A percentile compares a stretch with the other conserved stretches of the same genome.
phyloP scores from a whole-genome alignment of 176 grass and related monocot genomes.

The Guadua angustifolia region DNA sequence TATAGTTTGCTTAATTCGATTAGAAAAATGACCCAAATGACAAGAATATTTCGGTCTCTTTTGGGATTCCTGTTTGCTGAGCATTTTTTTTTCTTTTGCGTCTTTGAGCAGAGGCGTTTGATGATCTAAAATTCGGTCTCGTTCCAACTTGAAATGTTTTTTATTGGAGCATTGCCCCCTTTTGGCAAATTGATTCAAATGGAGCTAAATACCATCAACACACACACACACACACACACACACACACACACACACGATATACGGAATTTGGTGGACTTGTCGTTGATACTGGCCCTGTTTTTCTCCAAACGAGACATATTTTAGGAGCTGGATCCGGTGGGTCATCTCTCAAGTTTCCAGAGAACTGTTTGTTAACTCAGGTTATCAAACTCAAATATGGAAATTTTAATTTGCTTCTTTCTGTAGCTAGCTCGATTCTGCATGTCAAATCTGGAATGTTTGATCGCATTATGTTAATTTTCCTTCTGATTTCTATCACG shows the following conservation, averaged over 20 bases:
- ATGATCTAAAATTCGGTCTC: not conserved
- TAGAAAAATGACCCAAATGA: not conserved
- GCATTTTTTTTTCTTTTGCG: not conserved
- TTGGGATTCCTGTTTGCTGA: too few species aligned
- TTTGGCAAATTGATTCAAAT: not conserved
- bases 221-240: too few species aligned
- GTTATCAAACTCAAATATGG: not conserved
- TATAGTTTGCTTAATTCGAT: not conserved
- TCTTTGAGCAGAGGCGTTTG: slow-evolving; percentile 1
- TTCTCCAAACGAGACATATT: not conserved
- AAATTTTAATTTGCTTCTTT: not conserved
- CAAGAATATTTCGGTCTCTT: not conserved
- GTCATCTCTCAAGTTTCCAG: slow-evolving; percentile 1
- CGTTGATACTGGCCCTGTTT: not conserved
- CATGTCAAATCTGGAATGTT: not conserved
- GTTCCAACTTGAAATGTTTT: not conserved
- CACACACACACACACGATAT: too few species aligned
- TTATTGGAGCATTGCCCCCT: not conserved
- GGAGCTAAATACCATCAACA: not conserved
- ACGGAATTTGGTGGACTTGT: not conserved
- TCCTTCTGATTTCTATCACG: not conserved
- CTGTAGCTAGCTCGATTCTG: slow-evolving; percentile 9
- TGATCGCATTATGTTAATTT: not conserved
- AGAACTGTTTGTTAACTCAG: not conserved
- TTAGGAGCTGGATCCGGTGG: slow-evolving; percentile 28